phyloP scores from a whole-genome alignment of 139 green algal species.

The Auxenochlorella pyrenoidosa region DNA sequence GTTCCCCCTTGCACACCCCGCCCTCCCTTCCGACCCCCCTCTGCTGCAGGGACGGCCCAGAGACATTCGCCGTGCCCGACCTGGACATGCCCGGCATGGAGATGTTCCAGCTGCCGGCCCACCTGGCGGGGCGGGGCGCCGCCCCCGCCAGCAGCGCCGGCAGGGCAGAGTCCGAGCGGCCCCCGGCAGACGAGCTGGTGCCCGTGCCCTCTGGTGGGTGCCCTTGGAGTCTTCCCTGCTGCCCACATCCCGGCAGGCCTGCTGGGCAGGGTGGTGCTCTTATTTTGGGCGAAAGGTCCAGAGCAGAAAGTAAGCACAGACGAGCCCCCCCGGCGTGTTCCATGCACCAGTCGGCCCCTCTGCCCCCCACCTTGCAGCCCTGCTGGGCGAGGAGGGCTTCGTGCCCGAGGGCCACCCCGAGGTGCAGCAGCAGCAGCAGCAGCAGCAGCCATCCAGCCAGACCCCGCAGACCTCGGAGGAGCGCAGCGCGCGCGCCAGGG shows the following conservation, averaged over 20 bases:
- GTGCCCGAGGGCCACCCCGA: neutral
- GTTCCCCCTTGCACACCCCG: neutral
- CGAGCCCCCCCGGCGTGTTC: too few relatives aligned
- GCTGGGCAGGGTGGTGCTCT: too few relatives aligned
- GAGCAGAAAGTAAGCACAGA: too few relatives aligned
- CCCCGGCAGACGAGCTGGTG: neutral
- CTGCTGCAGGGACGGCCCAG: conserved; percentile 13
- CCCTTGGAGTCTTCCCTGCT: too few relatives aligned
- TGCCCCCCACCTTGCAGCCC: neutral
- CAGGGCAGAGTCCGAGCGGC: neutral
- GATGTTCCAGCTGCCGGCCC: neutral
- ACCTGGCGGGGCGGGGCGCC: neutral
- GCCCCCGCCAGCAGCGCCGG: neutral
- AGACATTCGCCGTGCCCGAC: conserved; percentile 36
- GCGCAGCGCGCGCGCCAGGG: neutral
- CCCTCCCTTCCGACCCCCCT: neutral
- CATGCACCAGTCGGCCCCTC: too few relatives aligned
- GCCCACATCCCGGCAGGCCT: too few relatives aligned
- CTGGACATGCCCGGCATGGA: conserved; percentile 17
- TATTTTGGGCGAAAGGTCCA: too few relatives aligned
- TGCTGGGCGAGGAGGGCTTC: neutral
- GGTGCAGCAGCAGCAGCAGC: neutral
- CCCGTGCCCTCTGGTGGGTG: conserved; percentile 7
- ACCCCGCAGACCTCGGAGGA: neutral
- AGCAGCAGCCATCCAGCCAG: neutral